A percentile compares a stretch with the other conserved stretches of the same genome.
phyloP scores from a whole-genome alignment of 805 yeast species.

The Hagleromyces aurorensis region DNA sequence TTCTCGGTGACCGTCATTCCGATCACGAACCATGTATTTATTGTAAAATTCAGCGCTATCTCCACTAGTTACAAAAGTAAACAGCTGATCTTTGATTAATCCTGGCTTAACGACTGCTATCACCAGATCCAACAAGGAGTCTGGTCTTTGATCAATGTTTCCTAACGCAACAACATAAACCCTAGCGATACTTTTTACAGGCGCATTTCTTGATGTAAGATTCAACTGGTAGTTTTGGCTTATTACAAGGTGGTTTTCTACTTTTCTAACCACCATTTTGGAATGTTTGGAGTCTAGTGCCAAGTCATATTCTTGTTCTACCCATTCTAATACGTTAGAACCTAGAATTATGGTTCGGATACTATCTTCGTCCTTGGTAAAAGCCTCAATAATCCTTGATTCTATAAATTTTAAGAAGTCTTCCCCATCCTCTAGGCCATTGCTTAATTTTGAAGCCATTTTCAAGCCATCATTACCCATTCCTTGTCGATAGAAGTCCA shows the following conservation, averaged over 20 bases:
- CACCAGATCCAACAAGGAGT: slow-evolving; percentile 15
- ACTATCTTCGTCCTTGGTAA: slow-evolving; percentile 17
- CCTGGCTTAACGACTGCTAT: slow-evolving; percentile 12
- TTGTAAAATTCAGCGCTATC: slow-evolving; percentile 13
- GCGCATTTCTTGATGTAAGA: slow-evolving; percentile 7
- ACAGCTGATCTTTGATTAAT: slow-evolving; percentile 11
- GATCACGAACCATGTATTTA: slow-evolving; percentile 11
- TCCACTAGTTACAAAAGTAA: slow-evolving; percentile 16
- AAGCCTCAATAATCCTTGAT: slow-evolving; percentile 18
- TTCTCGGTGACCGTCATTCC: slow-evolving; percentile 20
- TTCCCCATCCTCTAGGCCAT: slow-evolving; percentile 3
- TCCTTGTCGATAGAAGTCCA: too few relatives aligned
- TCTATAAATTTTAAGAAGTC: slow-evolving; percentile 11
- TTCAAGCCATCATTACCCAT: too few relatives aligned
- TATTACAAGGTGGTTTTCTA: slow-evolving; percentile 10
- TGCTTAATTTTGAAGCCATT: slow-evolving; percentile 2
- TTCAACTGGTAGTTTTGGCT: slow-evolving; percentile 14
- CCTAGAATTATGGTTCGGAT: slow-evolving; percentile 17
- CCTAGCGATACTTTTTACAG: slow-evolving; percentile 12
- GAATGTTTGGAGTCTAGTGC: slow-evolving; percentile 7
- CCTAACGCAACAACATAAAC: slow-evolving; percentile 13
- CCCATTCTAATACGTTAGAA: slow-evolving; percentile 10
- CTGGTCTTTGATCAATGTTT: slow-evolving; percentile 3
- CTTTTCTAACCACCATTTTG: slow-evolving; percentile 7
- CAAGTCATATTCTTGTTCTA: slow-evolving; percentile 11